Evolutionary conservation across 164 flowering plant genomes (phyloP), one percentile per base, ranked within the genome.

Genomic region (Berberis thunbergii): DNA sequence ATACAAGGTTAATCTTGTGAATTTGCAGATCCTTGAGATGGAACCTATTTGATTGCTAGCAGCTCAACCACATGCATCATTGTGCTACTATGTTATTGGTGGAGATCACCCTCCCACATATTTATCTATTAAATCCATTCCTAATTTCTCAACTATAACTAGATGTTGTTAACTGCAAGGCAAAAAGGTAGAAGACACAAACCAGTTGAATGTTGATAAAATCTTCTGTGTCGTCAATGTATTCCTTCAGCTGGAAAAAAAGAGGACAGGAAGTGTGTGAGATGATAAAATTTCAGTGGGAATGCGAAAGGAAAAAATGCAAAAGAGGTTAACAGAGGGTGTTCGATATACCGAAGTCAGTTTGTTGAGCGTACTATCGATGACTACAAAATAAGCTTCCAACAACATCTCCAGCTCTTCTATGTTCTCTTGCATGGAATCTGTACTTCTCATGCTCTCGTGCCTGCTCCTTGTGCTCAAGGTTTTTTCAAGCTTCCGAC

Each of bases 381-480:
- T 87, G 65, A 86, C 86, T 42, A 89, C 91, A 74, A 89, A 91
- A 61, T 87, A 91, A 12, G 96, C 91, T 79, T 91, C 97, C 66
- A 94, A 74, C 73, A 94, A 71, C 99, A 94, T 91, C 76, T 91
- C 97, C 54, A 94, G 78, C 75, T 94, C 96, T 64, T 87, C 96
- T 62, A 89, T 84, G 60, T 73, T 84, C 43, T 83, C 90, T 2
- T 77, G 74, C 12, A 70, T 66, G 70, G 89, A 86, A 45, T 84
- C 91, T 4, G 87, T 66, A 74, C 96, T 87, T 75, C 72, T 86
- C 77, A 75, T 70, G 71, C 97, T 94, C 53, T 85, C 97, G 72
- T 84, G 95, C 43, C 97, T 76, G 76, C 96, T 90, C 71, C 93
- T 83, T 41, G 88, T 75, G 75, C 99, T 94, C 66, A 83, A 72